phyloP scores from a whole-genome alignment of 495 filamentous ascomycete genomes.

The Penicillium cataractarum region DNA sequence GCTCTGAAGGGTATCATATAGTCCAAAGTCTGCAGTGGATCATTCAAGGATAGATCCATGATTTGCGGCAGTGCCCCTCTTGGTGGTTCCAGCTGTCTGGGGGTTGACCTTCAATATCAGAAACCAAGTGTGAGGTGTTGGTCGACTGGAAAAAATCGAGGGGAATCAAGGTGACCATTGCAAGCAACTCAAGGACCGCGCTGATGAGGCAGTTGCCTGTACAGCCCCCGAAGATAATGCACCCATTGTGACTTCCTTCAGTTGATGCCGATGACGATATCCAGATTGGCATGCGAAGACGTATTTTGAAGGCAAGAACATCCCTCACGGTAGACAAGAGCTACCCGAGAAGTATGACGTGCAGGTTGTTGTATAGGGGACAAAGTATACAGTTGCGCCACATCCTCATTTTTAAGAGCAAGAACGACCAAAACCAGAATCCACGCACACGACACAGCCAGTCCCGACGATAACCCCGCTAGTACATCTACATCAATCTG shows the following conservation, averaged over 20 bases:
- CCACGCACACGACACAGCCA: conserved; percentile 9
- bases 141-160: neutral
- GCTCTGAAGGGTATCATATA: neutral
- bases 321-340: neutral
- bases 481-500: neutral
- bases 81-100: neutral
- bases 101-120: neutral
- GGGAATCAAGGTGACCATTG: neutral
- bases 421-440: neutral
- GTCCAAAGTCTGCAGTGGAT: too few relatives aligned
- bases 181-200: too few relatives aligned
- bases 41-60: neutral
- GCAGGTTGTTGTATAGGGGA: neutral
- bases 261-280: neutral
- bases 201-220: neutral
- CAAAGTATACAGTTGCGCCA: neutral
- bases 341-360: neutral
- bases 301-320: neutral
- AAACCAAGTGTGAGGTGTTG: neutral
- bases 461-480: neutral
- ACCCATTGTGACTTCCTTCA: neutral
- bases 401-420: neutral
- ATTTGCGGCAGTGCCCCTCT: neutral
- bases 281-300: neutral
- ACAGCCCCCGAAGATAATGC: neutral